Percentiles rank a stretch among this genome's conserved stretches.
Conservation (phyloP, 1,284 basidiomycete genomes). For the Fomitopsis schrenkii region DNA sequence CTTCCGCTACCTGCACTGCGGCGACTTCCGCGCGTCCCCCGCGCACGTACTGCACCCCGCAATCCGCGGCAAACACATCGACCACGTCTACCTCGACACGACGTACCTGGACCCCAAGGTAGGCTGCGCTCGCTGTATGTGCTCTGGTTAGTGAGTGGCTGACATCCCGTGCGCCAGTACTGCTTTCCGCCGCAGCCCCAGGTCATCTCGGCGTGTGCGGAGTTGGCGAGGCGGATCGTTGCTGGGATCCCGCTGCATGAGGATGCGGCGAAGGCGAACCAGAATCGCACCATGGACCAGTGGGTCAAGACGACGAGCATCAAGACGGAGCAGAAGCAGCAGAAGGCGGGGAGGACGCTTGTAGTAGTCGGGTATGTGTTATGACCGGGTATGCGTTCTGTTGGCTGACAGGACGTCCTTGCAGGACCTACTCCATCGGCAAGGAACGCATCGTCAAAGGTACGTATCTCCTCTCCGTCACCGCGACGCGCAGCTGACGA, state of each 20-base stretch:
- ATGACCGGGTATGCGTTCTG: background rate
- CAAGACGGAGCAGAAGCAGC: conserved; percentile 17
- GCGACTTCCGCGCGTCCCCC: conserved; percentile 89
- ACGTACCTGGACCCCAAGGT: conserved; percentile 93
- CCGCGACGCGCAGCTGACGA: background rate
- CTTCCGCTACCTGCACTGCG: conserved; percentile 94
- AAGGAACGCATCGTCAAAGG: conserved; percentile 98
- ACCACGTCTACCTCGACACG: conserved; percentile 92
- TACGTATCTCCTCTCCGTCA: conserved; percentile 21
- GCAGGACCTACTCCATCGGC: conserved; percentile 92
- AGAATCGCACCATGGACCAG: conserved; percentile 24
- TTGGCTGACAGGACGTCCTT: background rate
- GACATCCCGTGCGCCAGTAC: conserved; percentile 47
- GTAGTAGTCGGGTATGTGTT: conserved; percentile 79
- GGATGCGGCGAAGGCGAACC: conserved; percentile 21
- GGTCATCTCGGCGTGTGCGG: conserved; percentile 90
- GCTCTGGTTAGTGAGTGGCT: background rate
- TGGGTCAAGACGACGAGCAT: conserved; percentile 24
- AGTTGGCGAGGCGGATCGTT: conserved; percentile 66
- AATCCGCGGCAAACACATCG: conserved; percentile 74
- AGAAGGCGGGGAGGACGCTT: conserved; percentile 38
- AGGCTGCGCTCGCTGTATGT: conserved; percentile 9
- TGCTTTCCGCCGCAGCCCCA: conserved; percentile 93
- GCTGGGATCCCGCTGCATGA: conserved; percentile 25
- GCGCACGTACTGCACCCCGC: conserved; percentile 80